A percentile compares a stretch with the other conserved stretches of the same genome.
phyloP scores from a whole-genome alignment of 345 rosid genomes.

The Camelina laxa region DNA sequence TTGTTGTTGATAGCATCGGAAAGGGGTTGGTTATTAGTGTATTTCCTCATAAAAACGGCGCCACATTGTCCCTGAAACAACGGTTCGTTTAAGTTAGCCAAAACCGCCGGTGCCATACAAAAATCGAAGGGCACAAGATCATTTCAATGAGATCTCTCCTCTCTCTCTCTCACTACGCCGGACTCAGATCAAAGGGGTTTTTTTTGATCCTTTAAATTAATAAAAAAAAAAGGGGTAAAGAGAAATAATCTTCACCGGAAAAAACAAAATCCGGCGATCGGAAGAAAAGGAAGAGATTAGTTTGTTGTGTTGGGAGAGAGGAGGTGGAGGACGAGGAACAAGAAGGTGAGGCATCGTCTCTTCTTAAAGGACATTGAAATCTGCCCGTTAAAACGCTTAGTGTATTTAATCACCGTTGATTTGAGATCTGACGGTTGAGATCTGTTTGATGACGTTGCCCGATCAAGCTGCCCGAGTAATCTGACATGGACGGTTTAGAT shows the following conservation, averaged over 20 bases:
- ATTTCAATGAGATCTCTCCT: slow-evolving; percentile 27
- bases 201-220: neutral
- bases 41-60: slow-evolving; percentile 45
- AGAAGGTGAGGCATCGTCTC: slow-evolving; percentile 40
- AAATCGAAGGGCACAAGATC: slow-evolving; percentile 25
- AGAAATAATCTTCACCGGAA: slow-evolving; percentile 22
- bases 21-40: slow-evolving; percentile 35
- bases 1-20: slow-evolving; percentile 21
- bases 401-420: slow-evolving; percentile 24
- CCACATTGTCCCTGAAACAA: slow-evolving; percentile 38
- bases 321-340: slow-evolving; percentile 29
- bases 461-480: slow-evolving; percentile 31
- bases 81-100: slow-evolving; percentile 41
- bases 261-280: slow-evolving; percentile 40
- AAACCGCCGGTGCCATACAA: slow-evolving; percentile 46
- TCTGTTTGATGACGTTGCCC: slow-evolving; percentile 36
- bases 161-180: neutral
- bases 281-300: slow-evolving; percentile 7
- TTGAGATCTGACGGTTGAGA: slow-evolving; percentile 36
- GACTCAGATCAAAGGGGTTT: slow-evolving; percentile 1
- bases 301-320: slow-evolving; percentile 2
- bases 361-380: slow-evolving; percentile 40
- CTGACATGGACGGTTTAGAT: slow-evolving; percentile 41
- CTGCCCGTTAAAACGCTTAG: slow-evolving; percentile 30
- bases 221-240: too few species aligned